Percentiles rank a stretch among this genome's conserved stretches.
phyloP scores from a whole-genome alignment of 2,329 filamentous ascomycete genomes.

The Rhinocladiella mackenziei region DNA sequence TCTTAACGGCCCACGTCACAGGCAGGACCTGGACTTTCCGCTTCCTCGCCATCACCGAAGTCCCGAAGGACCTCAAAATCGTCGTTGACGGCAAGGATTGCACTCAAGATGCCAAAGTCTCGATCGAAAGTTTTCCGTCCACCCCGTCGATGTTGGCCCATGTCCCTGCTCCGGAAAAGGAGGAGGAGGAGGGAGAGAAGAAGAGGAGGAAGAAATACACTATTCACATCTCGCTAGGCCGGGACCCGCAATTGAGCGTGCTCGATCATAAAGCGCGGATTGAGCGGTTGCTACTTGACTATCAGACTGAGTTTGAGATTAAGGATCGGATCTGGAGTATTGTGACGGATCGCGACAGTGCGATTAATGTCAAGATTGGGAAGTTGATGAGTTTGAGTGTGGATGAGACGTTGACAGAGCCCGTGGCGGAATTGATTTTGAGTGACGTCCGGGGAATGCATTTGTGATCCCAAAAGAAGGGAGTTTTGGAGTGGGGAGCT shows the following conservation, averaged over 20 bases:
- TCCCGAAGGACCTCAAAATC: conserved; percentile 25
- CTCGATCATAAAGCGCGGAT: conserved; percentile 25
- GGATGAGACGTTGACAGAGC: conserved; percentile 31
- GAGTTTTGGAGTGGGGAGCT: not conserved
- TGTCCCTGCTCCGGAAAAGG: conserved; percentile 7
- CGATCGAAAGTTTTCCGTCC: conserved; percentile 19
- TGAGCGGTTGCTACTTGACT: conserved; percentile 27
- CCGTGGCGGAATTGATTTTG: conserved; percentile 31
- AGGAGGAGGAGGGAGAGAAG: not conserved
- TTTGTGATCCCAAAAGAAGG: conserved; percentile 8
- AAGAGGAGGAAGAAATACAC: conserved; percentile 32
- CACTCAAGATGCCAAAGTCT: conserved; percentile 21
- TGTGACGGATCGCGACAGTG: conserved; percentile 18
- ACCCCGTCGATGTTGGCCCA: conserved; percentile 26
- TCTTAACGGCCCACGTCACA: conserved; percentile 22
- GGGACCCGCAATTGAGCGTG: conserved; percentile 32
- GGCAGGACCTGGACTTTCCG: conserved; percentile 23
- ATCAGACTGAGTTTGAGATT: conserved; percentile 31
- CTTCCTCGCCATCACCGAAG: conserved; percentile 24
- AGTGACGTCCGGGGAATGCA: conserved; percentile 27
- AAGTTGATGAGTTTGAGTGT: conserved; percentile 29
- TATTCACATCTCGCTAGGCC: conserved; percentile 39
- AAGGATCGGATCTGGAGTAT: conserved; percentile 32
- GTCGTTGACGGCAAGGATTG: conserved; percentile 22
- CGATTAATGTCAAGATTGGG: conserved; percentile 25